phyloP scores from a whole-genome alignment of 2,329 filamentous ascomycete species.

The Aspergillus viridinutans region DNA sequence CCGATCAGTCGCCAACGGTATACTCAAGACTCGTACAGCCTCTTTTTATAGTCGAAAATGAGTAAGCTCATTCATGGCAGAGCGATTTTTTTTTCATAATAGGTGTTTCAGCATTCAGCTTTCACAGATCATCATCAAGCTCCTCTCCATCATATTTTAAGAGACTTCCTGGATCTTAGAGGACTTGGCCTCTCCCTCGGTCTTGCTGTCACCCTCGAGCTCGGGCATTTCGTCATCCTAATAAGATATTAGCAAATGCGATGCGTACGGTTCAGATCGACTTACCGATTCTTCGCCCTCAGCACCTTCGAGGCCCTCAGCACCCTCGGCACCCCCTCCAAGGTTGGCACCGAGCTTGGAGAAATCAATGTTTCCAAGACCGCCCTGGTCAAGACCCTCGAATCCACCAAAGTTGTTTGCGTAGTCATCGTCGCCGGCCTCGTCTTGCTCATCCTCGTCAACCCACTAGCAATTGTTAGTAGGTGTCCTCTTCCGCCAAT shows the following conservation, averaged over 20 bases:
- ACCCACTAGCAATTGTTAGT: constrained; percentile 63
- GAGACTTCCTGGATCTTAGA: constrained; percentile 36
- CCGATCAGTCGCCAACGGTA: not conserved
- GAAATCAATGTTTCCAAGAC: constrained; percentile 88
- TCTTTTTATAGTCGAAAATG: not conserved
- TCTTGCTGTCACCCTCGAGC: constrained; percentile 48
- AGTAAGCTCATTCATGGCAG: not conserved
- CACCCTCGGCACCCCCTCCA: constrained; percentile 41
- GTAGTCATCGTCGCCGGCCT: constrained; percentile 73
- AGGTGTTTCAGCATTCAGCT: constrained; percentile 17
- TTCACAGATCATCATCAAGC: constrained; percentile 21
- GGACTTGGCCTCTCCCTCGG: constrained; percentile 35
- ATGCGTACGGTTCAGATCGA: constrained; percentile 11
- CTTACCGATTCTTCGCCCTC: constrained; percentile 42
- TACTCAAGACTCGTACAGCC: not conserved
- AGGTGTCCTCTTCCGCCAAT: not conserved
- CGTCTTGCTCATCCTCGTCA: constrained; percentile 97
- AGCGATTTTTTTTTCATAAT: constrained; percentile 2
- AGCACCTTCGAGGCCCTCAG: constrained; percentile 32
- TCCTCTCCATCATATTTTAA: constrained; percentile 20
- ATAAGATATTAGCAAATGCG: constrained; percentile 7
- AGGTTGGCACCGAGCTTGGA: constrained; percentile 72
- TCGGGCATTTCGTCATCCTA: constrained; percentile 80
- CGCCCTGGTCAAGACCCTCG: constrained; percentile 50
- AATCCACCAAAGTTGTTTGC: constrained; percentile 50